Base-by-base conservation (phyloP, 768 basidiomycete species). In the Kwoniella botswanensis region DNA sequence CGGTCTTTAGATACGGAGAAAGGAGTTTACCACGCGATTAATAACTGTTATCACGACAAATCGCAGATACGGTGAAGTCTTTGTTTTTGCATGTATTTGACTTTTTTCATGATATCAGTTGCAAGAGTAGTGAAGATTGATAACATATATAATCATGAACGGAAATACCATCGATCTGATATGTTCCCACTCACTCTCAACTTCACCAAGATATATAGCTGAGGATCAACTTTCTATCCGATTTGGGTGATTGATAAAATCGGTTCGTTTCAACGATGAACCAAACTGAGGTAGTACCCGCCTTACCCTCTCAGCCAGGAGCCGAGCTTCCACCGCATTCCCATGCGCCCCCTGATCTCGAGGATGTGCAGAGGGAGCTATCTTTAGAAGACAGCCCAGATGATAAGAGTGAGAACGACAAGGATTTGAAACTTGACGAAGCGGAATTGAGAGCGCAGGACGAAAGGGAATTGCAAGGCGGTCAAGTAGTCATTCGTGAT, bases 381-480 rank as follows among this genome's bases (percentile, higher is more conserved):
- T 50, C 46, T 4, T 50, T 50, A 10, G 46, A 50, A 18, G 46
- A 50, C 18, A 50, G 6, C 12, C 46, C 46, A 13, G 46, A 50
- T 18, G 46, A 50, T 2, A 50, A 50, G 46, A 50, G 46, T 18
- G 46, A 50, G 4, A 50, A 50, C 18, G 46, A 50, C 18, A 50
- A 50, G 46, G 46, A 50, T 50, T 18, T 50, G 54, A 56, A 56
- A 22, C 6, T 56, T 56, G 54, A 26, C 54, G 54, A 56, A 56
- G 24, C 24, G 21, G 54, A 21, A n/a, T 56, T 21, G 24, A 11
- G n/a, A 56, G 54, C 54, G 21, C 54, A 56, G 54, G 15, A 50
- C 18, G 46, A 50, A 18, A 50, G 46, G 12, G 46, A 50, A 18
- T 50, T 50, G 46, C 46, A 50, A 18, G 18, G 18, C 2, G 46